Percentiles rank a stretch among this genome's conserved stretches.
Evolutionary conservation across 2,329 filamentous ascomycete species (phyloP).

Genomic region (Orbilia javanica): DNA sequence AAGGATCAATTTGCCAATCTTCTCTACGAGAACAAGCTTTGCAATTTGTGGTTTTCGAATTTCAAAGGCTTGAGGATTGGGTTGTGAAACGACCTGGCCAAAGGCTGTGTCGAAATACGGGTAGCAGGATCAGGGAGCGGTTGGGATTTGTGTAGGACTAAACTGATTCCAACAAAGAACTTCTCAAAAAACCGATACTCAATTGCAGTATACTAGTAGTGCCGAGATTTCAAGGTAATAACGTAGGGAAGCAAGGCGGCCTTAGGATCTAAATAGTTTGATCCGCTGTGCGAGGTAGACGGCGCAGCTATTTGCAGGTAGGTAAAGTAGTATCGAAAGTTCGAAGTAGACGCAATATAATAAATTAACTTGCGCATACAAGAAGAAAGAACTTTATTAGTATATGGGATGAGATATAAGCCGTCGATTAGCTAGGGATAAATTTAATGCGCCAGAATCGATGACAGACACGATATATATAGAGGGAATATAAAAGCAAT

Average conservation of each 20-base stretch:
- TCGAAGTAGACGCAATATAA: not conserved
- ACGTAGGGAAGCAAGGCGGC: not conserved
- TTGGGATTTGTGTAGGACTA: not conserved
- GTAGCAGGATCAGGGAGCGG: slow-evolving; percentile 16
- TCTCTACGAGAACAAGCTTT: not conserved
- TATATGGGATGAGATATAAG: too few relatives aligned
- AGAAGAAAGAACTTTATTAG: too few relatives aligned
- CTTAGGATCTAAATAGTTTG: not conserved
- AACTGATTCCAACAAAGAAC: not conserved
- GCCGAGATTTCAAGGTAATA: not conserved
- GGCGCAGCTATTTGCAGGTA: not conserved
- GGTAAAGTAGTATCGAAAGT: too few relatives aligned
- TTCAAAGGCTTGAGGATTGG: slow-evolving; percentile 16
- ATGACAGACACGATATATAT: not conserved
- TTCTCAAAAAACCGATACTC: slow-evolving; percentile 10
- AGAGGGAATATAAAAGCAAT: not conserved
- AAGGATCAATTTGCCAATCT: not conserved
- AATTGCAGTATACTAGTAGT: not conserved
- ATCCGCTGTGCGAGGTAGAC: not conserved
- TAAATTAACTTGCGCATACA: too few relatives aligned
- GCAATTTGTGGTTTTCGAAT: too few relatives aligned
- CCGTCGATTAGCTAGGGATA: not conserved
- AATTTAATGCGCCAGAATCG: not conserved
- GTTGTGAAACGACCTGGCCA: slow-evolving; percentile 3
- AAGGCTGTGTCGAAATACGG: not conserved